Evolutionary conservation across 2,329 filamentous ascomycete species (phyloP).

Genomic region (Orbilia ellipsospora): DNA sequence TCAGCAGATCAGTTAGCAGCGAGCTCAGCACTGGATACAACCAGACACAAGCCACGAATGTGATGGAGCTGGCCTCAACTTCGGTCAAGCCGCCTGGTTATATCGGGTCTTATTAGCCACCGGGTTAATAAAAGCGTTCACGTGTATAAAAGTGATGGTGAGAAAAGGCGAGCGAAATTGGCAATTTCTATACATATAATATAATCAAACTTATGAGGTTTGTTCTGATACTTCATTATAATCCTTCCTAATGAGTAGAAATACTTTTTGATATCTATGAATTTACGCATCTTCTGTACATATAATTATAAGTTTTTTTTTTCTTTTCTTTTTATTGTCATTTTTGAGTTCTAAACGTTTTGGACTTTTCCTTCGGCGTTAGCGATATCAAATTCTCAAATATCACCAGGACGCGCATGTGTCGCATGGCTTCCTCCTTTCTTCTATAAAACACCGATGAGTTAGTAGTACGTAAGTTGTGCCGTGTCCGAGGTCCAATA

Average conservation of each 20-base stretch:
- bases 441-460: background rate
- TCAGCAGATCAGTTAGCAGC: conserved; percentile 24
- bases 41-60: background rate
- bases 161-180: too few species aligned
- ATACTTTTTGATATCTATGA: too few species aligned
- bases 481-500: conserved; percentile 7
- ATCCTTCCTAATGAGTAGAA: background rate
- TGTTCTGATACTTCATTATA: background rate
- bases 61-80: conserved; percentile 16
- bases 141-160: background rate
- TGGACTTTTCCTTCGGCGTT: conserved; percentile 15
- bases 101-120: conserved; percentile 3
- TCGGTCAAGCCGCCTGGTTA: conserved; percentile 30
- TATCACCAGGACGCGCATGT: conserved; percentile 6
- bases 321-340: background rate
- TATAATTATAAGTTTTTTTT: too few species aligned
- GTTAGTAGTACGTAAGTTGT: too few species aligned
- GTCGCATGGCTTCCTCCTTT: background rate
- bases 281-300: background rate
- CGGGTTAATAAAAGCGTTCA: background rate
- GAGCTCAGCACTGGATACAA: conserved; percentile 17
- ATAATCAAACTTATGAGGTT: background rate
- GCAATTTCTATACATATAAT: background rate
- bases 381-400: conserved; percentile 11
- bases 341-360: background rate